phyloP scores from a whole-genome alignment of 768 basidiomycete genomes.

The Podaxis carcinomalis region DNA sequence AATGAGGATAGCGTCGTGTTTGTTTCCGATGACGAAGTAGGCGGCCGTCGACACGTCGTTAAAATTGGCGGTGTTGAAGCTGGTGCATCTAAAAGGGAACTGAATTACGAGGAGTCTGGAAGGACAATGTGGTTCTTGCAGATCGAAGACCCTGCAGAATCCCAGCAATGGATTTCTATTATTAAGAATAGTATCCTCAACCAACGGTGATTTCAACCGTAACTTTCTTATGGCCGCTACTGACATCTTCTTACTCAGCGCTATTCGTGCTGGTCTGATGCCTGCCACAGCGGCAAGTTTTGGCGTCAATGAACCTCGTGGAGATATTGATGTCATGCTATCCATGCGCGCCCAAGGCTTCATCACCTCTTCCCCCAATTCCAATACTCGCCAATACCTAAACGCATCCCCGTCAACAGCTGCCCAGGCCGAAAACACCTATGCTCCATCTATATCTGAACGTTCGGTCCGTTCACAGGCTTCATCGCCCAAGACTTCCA shows the following conservation, averaged over 20 bases:
- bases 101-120: conserved; percentile 43
- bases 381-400: conserved; percentile 15
- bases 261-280: conserved; percentile 64
- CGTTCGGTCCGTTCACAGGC: conserved; percentile 39
- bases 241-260: conserved; percentile 34
- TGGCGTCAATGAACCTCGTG: conserved; percentile 57
- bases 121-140: conserved; percentile 70
- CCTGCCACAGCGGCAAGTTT: conserved; percentile 29
- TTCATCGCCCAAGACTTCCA: conserved; percentile 32
- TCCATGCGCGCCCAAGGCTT: conserved; percentile 72
- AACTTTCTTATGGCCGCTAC: background rate
- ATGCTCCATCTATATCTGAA: conserved; percentile 44
- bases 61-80: conserved; percentile 66
- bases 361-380: conserved; percentile 26
- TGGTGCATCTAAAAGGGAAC: conserved; percentile 41
- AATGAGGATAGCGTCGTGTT: conserved; percentile 75
- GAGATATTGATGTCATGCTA: conserved; percentile 82
- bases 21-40: conserved; percentile 57
- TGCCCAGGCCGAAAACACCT: conserved; percentile 29
- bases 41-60: conserved; percentile 49
- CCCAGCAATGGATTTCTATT: conserved; percentile 71
- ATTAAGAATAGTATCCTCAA: conserved; percentile 71
- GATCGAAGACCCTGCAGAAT: conserved; percentile 53
- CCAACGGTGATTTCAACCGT: conserved; percentile 47
- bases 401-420: conserved; percentile 24